Percentiles rank a stretch among this genome's conserved stretches.
Conservation (phyloP, 2,329 filamentous ascomycete genomes). For the Fusarium oxysporum region DNA sequence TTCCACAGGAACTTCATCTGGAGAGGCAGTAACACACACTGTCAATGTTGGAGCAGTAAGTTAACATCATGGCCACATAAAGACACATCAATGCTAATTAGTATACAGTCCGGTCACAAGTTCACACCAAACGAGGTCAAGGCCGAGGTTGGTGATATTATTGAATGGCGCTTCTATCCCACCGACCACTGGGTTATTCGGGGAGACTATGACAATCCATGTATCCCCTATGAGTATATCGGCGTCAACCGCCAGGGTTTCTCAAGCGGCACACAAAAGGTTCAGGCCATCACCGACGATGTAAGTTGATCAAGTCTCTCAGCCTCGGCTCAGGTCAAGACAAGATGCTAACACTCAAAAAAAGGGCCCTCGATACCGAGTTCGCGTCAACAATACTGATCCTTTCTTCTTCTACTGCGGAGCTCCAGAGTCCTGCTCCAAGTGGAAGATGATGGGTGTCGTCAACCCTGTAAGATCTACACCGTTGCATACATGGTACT, state of each 20-base stretch:
- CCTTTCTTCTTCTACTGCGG: slow-evolving; percentile 79
- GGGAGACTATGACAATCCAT: slow-evolving; percentile 69
- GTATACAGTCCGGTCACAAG: slow-evolving; percentile 45
- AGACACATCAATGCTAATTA: slow-evolving; percentile 3
- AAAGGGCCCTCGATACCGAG: slow-evolving; percentile 56
- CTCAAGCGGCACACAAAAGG: slow-evolving; percentile 62
- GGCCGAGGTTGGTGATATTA: slow-evolving; percentile 60
- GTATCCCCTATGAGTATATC: slow-evolving; percentile 70
- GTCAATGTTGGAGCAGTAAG: slow-evolving; percentile 44
- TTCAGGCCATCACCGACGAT: slow-evolving; percentile 59
- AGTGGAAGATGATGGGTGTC: slow-evolving; percentile 78
- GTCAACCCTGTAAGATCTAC: slow-evolving; percentile 71
- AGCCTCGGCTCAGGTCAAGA: background rate
- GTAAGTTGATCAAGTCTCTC: slow-evolving; percentile 48
- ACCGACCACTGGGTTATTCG: slow-evolving; percentile 73
- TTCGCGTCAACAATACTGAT: slow-evolving; percentile 68
- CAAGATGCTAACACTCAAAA: slow-evolving; percentile 3
- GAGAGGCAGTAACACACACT: slow-evolving; percentile 40
- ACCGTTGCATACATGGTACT: background rate
- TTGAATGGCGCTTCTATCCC: slow-evolving; percentile 72
- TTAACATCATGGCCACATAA: background rate
- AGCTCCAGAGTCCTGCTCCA: slow-evolving; percentile 72
- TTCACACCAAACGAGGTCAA: slow-evolving; percentile 47
- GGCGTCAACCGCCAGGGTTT: slow-evolving; percentile 62
- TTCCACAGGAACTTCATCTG: slow-evolving; percentile 32